Evolutionary conservation across 371 early-diverging fungal genomes (phyloP), one percentile per base, ranked within the genome.

Genomic region (Actinomortierella ambigua): DNA sequence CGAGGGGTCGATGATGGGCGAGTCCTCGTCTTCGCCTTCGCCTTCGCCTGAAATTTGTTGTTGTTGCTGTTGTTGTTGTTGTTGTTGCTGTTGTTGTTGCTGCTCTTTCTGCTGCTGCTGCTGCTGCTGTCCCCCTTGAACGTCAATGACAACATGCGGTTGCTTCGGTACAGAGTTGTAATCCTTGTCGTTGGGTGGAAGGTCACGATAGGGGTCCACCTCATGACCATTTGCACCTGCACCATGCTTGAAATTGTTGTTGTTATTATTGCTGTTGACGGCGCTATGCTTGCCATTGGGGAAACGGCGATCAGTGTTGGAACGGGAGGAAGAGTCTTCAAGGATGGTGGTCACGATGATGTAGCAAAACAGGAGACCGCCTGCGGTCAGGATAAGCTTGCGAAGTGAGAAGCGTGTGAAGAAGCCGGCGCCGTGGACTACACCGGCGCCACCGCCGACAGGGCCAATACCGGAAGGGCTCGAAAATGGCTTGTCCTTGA

Each of bases 401-500:
- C 69, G 63, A 23, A 69, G 53, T n/a, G 53, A 63, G 46, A 46
- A 55, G 13, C 57, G 56, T 23, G 56, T 60, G 24, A 56, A 46
- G 23, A 50, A n/a, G 7, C 34, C 44, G 34, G 7, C 11, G 34
- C 34, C 34, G n/a, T n/a, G n/a, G n/a, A n/a, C n/a, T n/a, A n/a
- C n/a, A n/a, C 54, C 41, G 2, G 41, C 18, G 26, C 39, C 39
- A 2, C 55, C 55, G 34, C 29, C 50, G 17, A 41, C 15, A 1
- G 23, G 15, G 9, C 29, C 54, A 34, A 34, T 34, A 29, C 57
- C 58, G 27, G 26, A 23, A 9, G 11, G 20, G 7, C 68, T 54
- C 18, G 42, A 46, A 18, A 70, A 15, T 17, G 71, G 66, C 50
- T 69, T 69, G 60, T 69, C 69, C 57, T 69, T 69, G 60, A 69